phyloP scores from a whole-genome alignment of 768 basidiomycete genomes.

The Serendipita indica region DNA sequence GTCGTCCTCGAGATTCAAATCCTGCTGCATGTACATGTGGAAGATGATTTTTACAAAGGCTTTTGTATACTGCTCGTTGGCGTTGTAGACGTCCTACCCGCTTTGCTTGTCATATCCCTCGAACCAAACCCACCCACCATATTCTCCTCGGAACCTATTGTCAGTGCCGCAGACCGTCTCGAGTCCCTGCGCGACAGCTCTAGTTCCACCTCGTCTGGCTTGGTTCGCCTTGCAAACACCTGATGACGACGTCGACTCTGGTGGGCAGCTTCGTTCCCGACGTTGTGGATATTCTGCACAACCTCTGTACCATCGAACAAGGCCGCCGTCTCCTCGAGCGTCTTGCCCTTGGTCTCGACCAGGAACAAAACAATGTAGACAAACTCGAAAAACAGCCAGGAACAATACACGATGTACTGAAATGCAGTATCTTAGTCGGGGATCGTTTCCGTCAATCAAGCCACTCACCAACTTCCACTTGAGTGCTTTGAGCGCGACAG shows the following conservation, averaged over 20 bases:
- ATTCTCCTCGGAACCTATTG: no score
- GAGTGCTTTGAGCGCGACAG: constrained; percentile 44
- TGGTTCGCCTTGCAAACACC: not conserved
- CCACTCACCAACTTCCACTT: constrained; percentile 29
- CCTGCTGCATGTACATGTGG: no score
- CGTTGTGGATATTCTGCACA: constrained; percentile 27
- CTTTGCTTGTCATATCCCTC: no score
- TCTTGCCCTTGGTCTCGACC: constrained; percentile 42
- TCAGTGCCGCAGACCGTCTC: no score
- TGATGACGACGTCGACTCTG: constrained; percentile 10
- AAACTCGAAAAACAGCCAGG: constrained; percentile 47
- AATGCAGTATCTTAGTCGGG: not conserved
- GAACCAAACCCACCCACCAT: no score
- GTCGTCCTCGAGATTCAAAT: no score
- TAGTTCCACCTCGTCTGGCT: not conserved
- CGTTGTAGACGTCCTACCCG: no score
- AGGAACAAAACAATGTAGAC: constrained; percentile 40
- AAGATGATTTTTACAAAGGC: no score
- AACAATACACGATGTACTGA: constrained; percentile 45
- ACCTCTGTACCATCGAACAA: constrained; percentile 50
- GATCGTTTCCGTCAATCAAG: no score
- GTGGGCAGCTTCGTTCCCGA: constrained; percentile 37
- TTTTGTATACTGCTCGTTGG: no score
- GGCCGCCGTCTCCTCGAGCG: constrained; percentile 58
- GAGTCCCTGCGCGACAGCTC: not conserved